Evolutionary conservation across 176 grass and related monocot species (phyloP).

Genomic region (Aegilops bicornis): DNA sequence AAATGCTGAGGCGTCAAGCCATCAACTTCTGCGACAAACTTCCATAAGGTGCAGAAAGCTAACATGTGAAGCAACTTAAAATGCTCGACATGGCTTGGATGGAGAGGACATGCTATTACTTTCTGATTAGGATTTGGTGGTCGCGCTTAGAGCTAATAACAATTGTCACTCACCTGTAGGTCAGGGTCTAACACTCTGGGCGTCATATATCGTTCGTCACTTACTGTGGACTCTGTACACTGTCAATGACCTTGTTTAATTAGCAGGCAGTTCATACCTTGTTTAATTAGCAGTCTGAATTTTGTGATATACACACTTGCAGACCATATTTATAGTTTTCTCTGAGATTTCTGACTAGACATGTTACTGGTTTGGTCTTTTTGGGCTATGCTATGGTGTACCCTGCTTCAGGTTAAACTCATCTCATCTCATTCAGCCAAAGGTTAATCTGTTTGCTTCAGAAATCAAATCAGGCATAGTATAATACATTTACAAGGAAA

Average conservation of each 20-base stretch:
- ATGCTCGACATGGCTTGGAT: background rate
- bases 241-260: no score
- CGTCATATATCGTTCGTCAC: no score
- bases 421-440: no score
- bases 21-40: background rate
- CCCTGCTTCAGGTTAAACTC: constrained; percentile 4
- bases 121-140: no score
- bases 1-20: background rate
- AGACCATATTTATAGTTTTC: background rate
- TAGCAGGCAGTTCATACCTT: background rate
- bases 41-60: background rate
- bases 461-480: background rate
- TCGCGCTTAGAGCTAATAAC: no score
- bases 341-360: background rate
- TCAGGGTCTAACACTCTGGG: no score
- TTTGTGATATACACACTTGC: no score
- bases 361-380: background rate
- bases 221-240: no score
- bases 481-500: background rate
- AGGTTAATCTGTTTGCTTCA: no score
- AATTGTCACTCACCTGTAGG: no score
- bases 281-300: background rate
- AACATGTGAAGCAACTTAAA: constrained; percentile 12
- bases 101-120: background rate
- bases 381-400: background rate